Evolutionary conservation across 106 monocot species (phyloP), one percentile per base, ranked within the genome.

Genomic region (Dactylorhiza incarnata): DNA sequence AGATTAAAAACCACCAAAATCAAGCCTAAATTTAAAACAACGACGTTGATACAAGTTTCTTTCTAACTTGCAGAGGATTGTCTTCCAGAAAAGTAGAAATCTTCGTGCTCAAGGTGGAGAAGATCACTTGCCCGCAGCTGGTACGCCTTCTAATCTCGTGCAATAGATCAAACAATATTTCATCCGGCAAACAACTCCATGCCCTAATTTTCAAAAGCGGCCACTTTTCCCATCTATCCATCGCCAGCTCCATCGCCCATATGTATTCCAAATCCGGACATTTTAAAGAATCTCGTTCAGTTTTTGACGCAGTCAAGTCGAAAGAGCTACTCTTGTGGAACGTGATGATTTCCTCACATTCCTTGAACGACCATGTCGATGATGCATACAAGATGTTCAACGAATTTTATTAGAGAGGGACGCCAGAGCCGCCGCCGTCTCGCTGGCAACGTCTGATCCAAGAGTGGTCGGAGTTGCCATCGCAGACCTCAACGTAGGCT

Each of bases 261-360:
- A 29, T 82, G 17, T 90, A 90, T 53, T 85, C 83, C 0, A 87
- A 85, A 67, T 67, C 65, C 66, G 86, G 85, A 3, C 56, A 65
- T 15, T 68, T 79, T 5, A 22, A 0, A 2, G 47, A 74, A 46
- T 84, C 90, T 16, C 83, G 81, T 49, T 43, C 19, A 12, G 50
- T 81, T 49, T 90, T 90, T 37, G 90, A 84, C 48, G 76, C 81
- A 22, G 82, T 81, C 9, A 23, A 63, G 16, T 9, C 5, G 1
- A 68, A 68, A 59, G 90, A 90, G 71, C 29, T 83, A 14, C 83
- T 90, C 19, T 9, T 80, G 20, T 90, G 84, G 84, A 90, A 90
- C 52, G 82, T 75, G 51, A 83, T 87, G 85, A 62, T 84, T 10
- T 89, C 81, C 50, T 84, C 86, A 75, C 84, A 85, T 77, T 72